phyloP scores from a whole-genome alignment of 371 early-diverging fungal genomes.

The Rhizopus arrhizus region DNA sequence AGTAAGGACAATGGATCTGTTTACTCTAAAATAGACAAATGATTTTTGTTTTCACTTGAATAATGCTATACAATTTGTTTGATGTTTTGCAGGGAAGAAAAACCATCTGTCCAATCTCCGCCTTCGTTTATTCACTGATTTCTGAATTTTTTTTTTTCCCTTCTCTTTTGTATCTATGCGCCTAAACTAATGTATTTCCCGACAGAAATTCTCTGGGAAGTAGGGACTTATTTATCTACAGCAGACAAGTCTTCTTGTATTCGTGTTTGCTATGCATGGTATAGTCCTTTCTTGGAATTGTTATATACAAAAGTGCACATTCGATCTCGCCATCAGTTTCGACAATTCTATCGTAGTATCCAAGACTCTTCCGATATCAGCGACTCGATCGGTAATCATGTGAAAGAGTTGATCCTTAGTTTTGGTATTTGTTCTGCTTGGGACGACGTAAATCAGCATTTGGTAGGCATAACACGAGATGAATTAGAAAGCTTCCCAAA shows the following conservation, averaged over 20 bases:
- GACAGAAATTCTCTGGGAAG: slow-evolving; percentile 27
- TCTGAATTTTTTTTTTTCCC: slow-evolving; percentile 3
- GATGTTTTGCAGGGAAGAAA: neutral
- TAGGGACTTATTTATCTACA: slow-evolving; percentile 24
- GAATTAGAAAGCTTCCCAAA: slow-evolving; percentile 27
- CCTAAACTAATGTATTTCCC: slow-evolving; percentile 25
- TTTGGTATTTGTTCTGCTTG: slow-evolving; percentile 14
- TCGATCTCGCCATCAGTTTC: slow-evolving; percentile 26
- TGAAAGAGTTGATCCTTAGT: slow-evolving; percentile 37
- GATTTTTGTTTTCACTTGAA: too few relatives aligned
- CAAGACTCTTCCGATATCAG: slow-evolving; percentile 13
- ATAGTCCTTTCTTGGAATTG: slow-evolving; percentile 22
- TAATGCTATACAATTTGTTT: neutral
- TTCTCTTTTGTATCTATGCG: slow-evolving; percentile 1
- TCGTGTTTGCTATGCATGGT: slow-evolving; percentile 33
- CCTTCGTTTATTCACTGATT: neutral
- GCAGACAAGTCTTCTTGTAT: slow-evolving; percentile 28
- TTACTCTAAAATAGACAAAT: too few relatives aligned
- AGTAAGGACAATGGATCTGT: too few relatives aligned
- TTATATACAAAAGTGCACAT: slow-evolving; percentile 25
- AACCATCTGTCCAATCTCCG: neutral
- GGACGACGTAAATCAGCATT: neutral
- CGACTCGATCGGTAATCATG: slow-evolving; percentile 31
- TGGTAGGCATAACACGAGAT: slow-evolving; percentile 25
- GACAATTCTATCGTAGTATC: slow-evolving; percentile 22